Evolutionary conservation across 1,284 basidiomycete genomes (phyloP).

Genomic region (Trametes hirsuta): DNA sequence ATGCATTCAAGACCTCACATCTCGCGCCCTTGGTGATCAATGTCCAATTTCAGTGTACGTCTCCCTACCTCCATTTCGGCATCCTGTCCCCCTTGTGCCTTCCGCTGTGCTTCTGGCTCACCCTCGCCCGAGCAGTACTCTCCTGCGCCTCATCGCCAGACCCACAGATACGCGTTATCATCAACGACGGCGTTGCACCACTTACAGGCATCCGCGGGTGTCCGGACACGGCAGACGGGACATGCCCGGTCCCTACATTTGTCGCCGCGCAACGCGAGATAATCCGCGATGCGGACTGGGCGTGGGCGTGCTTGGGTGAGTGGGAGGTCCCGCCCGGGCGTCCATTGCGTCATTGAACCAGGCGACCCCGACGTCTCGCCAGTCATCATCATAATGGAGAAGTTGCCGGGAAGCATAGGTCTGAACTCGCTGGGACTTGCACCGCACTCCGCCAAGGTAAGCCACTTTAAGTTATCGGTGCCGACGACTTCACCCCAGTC

Average conservation of each 20-base stretch:
- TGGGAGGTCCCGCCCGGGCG: constrained; percentile 59
- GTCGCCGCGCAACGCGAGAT: constrained; percentile 70
- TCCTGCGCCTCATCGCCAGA: constrained; percentile 55
- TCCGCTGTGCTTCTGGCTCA: neutral
- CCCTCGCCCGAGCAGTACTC: constrained; percentile 44
- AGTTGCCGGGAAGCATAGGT: too few species aligned
- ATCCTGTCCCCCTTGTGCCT: neutral
- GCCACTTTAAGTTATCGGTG: neutral
- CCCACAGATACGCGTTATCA: constrained; percentile 73
- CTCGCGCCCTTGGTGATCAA: constrained; percentile 81
- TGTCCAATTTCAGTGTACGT: constrained; percentile 72
- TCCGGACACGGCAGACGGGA: constrained; percentile 62
- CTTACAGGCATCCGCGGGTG: constrained; percentile 78
- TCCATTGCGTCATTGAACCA: too few species aligned
- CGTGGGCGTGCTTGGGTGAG: constrained; percentile 73
- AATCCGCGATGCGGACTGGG: constrained; percentile 72
- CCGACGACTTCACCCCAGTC: too few species aligned
- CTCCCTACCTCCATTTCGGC: neutral
- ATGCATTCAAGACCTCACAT: constrained; percentile 65
- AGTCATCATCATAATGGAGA: too few species aligned
- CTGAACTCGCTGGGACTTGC: too few species aligned
- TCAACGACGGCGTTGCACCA: constrained; percentile 90
- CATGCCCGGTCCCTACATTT: constrained; percentile 81
- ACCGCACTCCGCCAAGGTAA: too few species aligned
- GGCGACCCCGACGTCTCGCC: too few species aligned